These are phyloP conservation scores for Tremella mesenterica DNA, from an alignment of 768 basidiomycete genomes.

Conservation along the genomic window DNA sequence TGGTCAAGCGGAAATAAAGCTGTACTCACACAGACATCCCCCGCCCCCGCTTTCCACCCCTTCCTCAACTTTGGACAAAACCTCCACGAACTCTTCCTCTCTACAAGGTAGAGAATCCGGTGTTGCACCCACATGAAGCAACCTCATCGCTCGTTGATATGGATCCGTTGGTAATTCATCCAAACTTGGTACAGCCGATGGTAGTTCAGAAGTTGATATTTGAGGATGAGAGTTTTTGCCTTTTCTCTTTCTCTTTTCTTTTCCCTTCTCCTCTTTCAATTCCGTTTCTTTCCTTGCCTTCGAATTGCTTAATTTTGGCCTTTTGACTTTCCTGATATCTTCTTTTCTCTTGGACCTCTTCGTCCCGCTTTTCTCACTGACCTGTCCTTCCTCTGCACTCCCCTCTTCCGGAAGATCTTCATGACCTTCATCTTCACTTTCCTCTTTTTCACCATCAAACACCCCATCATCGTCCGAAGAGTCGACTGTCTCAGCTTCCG, in stretches of 20 bases:
- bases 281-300: slow-evolving; percentile 5
- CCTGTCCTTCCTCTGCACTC: slow-evolving; percentile 14
- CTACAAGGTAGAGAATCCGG: slow-evolving; percentile 84
- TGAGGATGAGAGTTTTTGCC: slow-evolving; percentile 26
- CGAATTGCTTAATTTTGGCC: slow-evolving; percentile 6
- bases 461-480: too few relatives aligned
- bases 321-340: neutral
- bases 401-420: slow-evolving; percentile 13
- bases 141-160: slow-evolving; percentile 79
- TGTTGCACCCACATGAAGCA: slow-evolving; percentile 83
- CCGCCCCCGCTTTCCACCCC: slow-evolving; percentile 86
- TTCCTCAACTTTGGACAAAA: slow-evolving; percentile 68
- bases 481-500: slow-evolving; percentile 16
- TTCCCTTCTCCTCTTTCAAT: slow-evolving; percentile 8
- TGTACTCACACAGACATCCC: slow-evolving; percentile 78
- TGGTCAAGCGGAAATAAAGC: neutral
- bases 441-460: slow-evolving; percentile 2
- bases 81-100: slow-evolving; percentile 69
- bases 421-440: slow-evolving; percentile 1
- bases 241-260: slow-evolving; percentile 22
- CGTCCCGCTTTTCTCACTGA: slow-evolving; percentile 2
- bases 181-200: slow-evolving; percentile 39
- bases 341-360: slow-evolving; percentile 16
- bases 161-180: slow-evolving; percentile 62
- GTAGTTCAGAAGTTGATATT: slow-evolving; percentile 23